Conservation (phyloP, 345 rosid species). For the Acer campestre region DNA sequence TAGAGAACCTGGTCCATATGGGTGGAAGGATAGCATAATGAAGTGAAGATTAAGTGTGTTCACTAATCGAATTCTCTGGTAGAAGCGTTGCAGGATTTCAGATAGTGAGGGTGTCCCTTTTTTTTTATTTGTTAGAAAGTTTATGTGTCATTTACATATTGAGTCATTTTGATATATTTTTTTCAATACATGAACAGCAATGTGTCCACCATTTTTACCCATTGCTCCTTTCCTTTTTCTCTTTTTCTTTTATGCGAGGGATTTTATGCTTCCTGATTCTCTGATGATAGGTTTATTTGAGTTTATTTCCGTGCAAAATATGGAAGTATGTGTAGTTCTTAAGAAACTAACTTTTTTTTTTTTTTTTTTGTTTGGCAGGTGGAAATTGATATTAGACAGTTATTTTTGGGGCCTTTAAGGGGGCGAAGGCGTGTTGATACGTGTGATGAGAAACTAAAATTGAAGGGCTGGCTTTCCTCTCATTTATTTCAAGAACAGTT, state of each 20-base stretch:
- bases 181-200: neutral
- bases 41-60: neutral
- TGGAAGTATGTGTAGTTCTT: neutral
- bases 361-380: slow-evolving; percentile 56
- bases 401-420: slow-evolving; percentile 71
- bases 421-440: slow-evolving; percentile 57
- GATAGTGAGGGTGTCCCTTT: neutral
- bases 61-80: neutral
- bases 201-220: neutral
- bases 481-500: slow-evolving; percentile 74
- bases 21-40: neutral
- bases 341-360: slow-evolving; percentile 14
- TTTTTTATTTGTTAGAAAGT: neutral
- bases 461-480: slow-evolving; percentile 93
- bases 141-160: neutral
- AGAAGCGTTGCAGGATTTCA: neutral
- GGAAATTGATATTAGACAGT: slow-evolving; percentile 75
- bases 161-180: neutral
- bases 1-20: neutral
- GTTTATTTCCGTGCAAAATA: neutral
- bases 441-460: slow-evolving; percentile 74
- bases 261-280: neutral
- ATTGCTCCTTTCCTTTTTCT: neutral
- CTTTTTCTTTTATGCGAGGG: too few relatives aligned
- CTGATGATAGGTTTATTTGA: neutral